Base-by-base conservation (phyloP, 768 basidiomycete genomes). In the Lactifluus pinguis region DNA sequence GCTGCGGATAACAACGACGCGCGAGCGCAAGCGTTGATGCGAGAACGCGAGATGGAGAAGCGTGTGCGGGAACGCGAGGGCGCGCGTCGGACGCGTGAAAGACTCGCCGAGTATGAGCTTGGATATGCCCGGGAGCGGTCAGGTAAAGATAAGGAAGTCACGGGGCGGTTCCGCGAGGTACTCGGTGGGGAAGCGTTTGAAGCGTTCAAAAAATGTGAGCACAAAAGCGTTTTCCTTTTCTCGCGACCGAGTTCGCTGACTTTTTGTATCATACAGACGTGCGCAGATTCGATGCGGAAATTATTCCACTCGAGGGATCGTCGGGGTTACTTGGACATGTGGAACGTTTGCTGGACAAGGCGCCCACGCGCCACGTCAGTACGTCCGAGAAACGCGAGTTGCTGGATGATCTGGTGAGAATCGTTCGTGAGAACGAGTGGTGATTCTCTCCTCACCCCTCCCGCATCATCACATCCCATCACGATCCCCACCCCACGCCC, bases 271-370 rank as follows among this genome's bases (percentile, higher is more conserved):
- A n/a, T n/a, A 7, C 63, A 89, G 87, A 87, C 72, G 84, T 89
- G 15, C 83, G 83, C 69, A 82, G 82, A 61, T 90, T 86, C 67
- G 88, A 90, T 69, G 84, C 83, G 19, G 81, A 85, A 62, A 76
- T 81, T 47, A 89, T 91, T 50, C 84, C 86, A 3, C 83, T 90
- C 53, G 86, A 90, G 60, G 88, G 88, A 15, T 81, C 86, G 11
- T 77, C 75, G 38, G 89, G 89, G 21, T 82, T 91, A 45, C 75
- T 89, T n/a, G 68, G 76, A 30, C 81, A 80, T 47, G 83, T 88
- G 6, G 81, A 83, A 66, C 76, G 77, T 49, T 75, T 91, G 41
- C 76, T 91, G 55, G 75, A 75, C 52, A 73, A 74, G 48, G 56
- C 64, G 32, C 75, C 83, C 6, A 75, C 77, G 25, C 64, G 49